A percentile compares a stretch with the other conserved stretches of the same genome.
Evolutionary conservation across 805 yeast genomes (phyloP).

Genomic region (Saccharomycopsis schoenii): DNA sequence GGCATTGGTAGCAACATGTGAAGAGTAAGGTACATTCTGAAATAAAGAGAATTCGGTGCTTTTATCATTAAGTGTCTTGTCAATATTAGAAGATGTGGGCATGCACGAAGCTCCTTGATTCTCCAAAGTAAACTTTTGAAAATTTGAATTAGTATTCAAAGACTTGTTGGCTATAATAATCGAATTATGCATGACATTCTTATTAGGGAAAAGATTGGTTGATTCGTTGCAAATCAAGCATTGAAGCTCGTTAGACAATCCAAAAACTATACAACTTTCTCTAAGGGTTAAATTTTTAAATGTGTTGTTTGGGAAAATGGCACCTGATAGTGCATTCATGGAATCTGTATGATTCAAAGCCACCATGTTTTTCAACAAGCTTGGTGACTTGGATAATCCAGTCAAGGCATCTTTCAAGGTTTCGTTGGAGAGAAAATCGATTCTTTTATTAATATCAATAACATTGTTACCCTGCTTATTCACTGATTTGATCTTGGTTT

Average conservation of each 20-base stretch:
- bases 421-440: constrained; percentile 22
- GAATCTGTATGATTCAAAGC: constrained; percentile 23
- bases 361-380: constrained; percentile 27
- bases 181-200: constrained; percentile 40
- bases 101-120: background rate
- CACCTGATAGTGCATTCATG: constrained; percentile 17
- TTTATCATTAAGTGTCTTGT: background rate
- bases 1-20: constrained; percentile 16
- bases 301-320: constrained; percentile 23
- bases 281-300: constrained; percentile 18
- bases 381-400: constrained; percentile 12
- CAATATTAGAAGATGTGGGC: background rate
- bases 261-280: constrained; percentile 18
- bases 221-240: constrained; percentile 17
- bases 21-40: constrained; percentile 16
- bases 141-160: constrained; percentile 21
- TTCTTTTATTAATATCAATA: constrained; percentile 20
- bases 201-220: constrained; percentile 26
- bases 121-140: constrained; percentile 18
- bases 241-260: constrained; percentile 24
- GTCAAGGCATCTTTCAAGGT: constrained; percentile 16
- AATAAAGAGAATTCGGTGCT: constrained; percentile 15
- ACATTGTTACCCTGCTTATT: constrained; percentile 18
- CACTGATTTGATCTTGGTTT: constrained; percentile 10
- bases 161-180: constrained; percentile 43